A percentile compares a stretch with the other conserved stretches of the same genome.
phyloP scores from a whole-genome alignment of 1,284 basidiomycete species.

The Albatrellus sp. region DNA sequence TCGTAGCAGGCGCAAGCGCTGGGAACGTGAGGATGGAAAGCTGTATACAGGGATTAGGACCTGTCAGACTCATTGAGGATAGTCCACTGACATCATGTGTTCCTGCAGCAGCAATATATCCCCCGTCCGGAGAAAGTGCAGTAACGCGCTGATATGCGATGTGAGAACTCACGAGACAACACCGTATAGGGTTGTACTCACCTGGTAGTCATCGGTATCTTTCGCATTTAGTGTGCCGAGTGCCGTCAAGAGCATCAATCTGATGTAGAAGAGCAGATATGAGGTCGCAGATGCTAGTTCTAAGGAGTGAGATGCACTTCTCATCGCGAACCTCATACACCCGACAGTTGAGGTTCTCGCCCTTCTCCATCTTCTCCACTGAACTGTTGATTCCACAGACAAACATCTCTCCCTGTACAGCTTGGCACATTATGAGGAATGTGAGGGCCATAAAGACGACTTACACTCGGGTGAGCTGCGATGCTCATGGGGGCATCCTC shows the following conservation, averaged over 20 bases:
- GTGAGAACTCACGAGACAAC: conserved; percentile 6
- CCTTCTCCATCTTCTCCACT: conserved; percentile 43
- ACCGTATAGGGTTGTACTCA: conserved; percentile 20
- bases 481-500: conserved; percentile 95
- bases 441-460: conserved; percentile 5
- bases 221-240: conserved; percentile 50
- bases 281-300: neutral
- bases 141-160: conserved; percentile 55
- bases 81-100: conserved; percentile 42
- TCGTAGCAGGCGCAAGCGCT: conserved; percentile 36
- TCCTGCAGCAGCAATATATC: conserved; percentile 49
- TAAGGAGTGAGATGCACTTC: conserved; percentile 30
- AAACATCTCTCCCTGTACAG: conserved; percentile 34
- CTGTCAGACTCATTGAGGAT: neutral
- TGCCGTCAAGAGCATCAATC: conserved; percentile 23
- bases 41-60: conserved; percentile 23
- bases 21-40: conserved; percentile 61
- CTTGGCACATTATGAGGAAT: neutral
- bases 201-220: conserved; percentile 74
- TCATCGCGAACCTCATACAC: conserved; percentile 50
- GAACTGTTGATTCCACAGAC: conserved; percentile 82
- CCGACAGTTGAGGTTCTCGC: conserved; percentile 76
- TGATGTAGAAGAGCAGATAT: neutral
- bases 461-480: conserved; percentile 54
- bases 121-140: conserved; percentile 53